These are phyloP conservation scores for Cinnamomum micranthum DNA, from an alignment of 164 flowering plant species.

Conservation along the genomic window DNA sequence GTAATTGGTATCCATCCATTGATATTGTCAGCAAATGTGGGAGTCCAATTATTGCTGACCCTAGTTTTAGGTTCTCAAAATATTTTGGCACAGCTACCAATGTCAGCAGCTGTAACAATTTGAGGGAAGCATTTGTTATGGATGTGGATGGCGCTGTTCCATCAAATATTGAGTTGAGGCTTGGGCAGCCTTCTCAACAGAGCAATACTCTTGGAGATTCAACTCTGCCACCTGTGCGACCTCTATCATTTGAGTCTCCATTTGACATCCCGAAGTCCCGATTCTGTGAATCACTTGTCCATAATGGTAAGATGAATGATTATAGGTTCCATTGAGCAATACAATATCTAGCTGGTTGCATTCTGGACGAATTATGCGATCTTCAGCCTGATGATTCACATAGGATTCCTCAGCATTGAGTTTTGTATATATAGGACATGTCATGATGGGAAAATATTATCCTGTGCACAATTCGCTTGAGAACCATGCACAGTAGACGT, in stretches of 20 bases:
- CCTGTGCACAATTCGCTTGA: no score
- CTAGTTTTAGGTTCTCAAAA: slow-evolving; percentile 19
- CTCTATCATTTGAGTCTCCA: slow-evolving; percentile 19
- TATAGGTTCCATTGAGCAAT: neutral
- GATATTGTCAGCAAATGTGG: slow-evolving; percentile 25
- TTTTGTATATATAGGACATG: no score
- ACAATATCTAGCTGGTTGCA: neutral
- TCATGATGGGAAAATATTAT: no score
- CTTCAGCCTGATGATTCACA: neutral
- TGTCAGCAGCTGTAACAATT: slow-evolving; percentile 13
- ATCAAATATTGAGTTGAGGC: slow-evolving; percentile 61
- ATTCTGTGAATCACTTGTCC: slow-evolving; percentile 23
- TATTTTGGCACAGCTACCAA: slow-evolving; percentile 16
- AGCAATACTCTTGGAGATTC: slow-evolving; percentile 24
- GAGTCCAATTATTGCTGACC: slow-evolving; percentile 13
- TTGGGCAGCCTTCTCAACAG: slow-evolving; percentile 64
- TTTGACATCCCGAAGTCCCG: slow-evolving; percentile 21
- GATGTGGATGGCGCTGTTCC: slow-evolving; percentile 25
- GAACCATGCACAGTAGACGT: no score
- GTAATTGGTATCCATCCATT: slow-evolving; percentile 25
- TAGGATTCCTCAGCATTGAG: neutral
- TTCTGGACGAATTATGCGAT: neutral
- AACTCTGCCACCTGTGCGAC: slow-evolving; percentile 11
- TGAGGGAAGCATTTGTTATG: slow-evolving; percentile 18
- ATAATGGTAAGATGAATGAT: slow-evolving; percentile 29